phyloP scores from a whole-genome alignment of 768 basidiomycete species.

The Pleurotus cornucopiae region DNA sequence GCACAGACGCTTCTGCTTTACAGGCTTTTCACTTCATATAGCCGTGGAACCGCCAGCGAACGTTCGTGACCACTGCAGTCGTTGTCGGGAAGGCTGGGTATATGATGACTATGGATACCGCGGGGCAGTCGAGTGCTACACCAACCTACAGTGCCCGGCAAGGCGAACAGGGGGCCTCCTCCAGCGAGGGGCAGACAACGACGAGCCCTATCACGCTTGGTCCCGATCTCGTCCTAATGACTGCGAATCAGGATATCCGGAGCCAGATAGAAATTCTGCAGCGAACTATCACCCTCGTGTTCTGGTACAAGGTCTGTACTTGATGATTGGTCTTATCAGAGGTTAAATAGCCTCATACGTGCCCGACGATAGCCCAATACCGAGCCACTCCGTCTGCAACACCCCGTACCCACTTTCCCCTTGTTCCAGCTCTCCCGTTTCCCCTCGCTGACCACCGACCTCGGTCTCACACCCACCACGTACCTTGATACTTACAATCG shows the following conservation, averaged over 20 bases:
- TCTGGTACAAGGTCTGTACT: slow-evolving; percentile 11
- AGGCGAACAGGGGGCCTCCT: neutral
- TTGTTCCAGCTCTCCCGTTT: slow-evolving; percentile 57
- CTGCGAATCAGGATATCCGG: slow-evolving; percentile 9
- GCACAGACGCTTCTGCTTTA: neutral
- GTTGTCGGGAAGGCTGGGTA: neutral
- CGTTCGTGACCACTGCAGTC: neutral
- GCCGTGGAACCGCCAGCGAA: neutral
- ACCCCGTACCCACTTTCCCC: slow-evolving; percentile 59
- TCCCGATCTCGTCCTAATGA: slow-evolving; percentile 4
- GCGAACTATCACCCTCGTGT: slow-evolving; percentile 16
- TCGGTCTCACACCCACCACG: slow-evolving; percentile 45
- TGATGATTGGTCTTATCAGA: neutral
- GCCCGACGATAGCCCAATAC: slow-evolving; percentile 34
- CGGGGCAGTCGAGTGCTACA: neutral
- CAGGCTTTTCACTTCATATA: neutral
- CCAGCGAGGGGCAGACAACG: neutral
- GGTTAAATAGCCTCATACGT: neutral
- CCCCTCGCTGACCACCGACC: slow-evolving; percentile 46
- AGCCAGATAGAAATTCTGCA: slow-evolving; percentile 12
- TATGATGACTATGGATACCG: neutral
- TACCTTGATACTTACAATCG: slow-evolving; percentile 62
- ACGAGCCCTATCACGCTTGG: slow-evolving; percentile 2
- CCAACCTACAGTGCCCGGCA: neutral
- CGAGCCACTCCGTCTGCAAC: slow-evolving; percentile 55